Evolutionary conservation across 306 rosid genomes (phyloP).

Genomic region (Prunus persica): Prunus_persica_NCBIv2 NC_034013.1:15478501-15479000

Average conservation of each 20-base stretch:
- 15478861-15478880: background rate
- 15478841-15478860: background rate
- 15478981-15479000: too few relatives aligned
- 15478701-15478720: constrained; percentile 47
- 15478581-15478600: constrained; percentile 2
- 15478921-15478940: background rate
- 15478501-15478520: constrained; percentile 98
- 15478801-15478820: constrained; percentile 97
- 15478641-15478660: background rate
- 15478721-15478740: constrained; percentile 79
- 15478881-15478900: background rate
- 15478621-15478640: background rate
- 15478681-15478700: background rate
- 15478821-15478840: constrained; percentile 85
- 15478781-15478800: constrained; percentile 89
- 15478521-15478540: constrained; percentile 90
- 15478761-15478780: constrained; percentile 79
- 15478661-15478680: background rate
- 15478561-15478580: constrained; percentile 11
- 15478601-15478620: background rate
- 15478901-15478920: background rate
- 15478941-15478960: background rate
- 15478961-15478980: too few relatives aligned
- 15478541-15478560: constrained; percentile 46
- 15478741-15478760: constrained; percentile 89